Conservation (phyloP, 768 basidiomycete genomes). For the Pleurotus tuber-regium region DNA sequence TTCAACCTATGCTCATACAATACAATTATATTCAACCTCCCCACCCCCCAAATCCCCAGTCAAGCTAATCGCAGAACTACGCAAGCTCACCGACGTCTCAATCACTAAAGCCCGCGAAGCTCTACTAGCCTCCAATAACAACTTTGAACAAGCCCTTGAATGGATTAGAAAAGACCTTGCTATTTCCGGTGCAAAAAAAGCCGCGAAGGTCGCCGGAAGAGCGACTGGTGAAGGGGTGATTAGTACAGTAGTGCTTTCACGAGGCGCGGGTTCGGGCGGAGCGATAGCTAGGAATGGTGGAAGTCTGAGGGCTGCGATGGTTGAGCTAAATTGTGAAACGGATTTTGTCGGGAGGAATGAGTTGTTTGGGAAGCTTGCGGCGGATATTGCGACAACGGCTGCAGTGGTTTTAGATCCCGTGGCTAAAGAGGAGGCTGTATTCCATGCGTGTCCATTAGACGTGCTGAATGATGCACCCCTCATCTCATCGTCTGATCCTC, state of each 20-base stretch:
- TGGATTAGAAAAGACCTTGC: conserved; percentile 81
- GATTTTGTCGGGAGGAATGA: conserved; percentile 92
- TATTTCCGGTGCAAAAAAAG: conserved; percentile 71
- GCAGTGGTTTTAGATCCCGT: conserved; percentile 65
- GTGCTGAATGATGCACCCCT: conserved; percentile 61
- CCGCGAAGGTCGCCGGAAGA: conserved; percentile 79
- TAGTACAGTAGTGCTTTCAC: conserved; percentile 70
- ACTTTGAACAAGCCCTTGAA: conserved; percentile 67
- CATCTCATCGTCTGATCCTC: conserved; percentile 40
- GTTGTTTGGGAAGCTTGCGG: conserved; percentile 73
- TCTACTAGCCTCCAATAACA: conserved; percentile 68
- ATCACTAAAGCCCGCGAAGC: conserved; percentile 89
- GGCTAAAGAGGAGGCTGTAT: conserved; percentile 26
- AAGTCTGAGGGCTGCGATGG: conserved; percentile 74
- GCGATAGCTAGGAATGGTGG: conserved; percentile 31
- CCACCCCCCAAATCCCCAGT: conserved; percentile 31
- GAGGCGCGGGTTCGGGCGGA: conserved; percentile 39
- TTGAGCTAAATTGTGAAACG: conserved; percentile 95
- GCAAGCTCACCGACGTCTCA: conserved; percentile 78
- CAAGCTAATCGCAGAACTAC: conserved; percentile 81
- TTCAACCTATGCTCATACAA: conserved; percentile 12
- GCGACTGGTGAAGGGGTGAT: conserved; percentile 77
- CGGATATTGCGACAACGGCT: conserved; percentile 80
- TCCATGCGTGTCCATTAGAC: conserved; percentile 52
- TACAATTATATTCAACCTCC: conserved; percentile 51